These are phyloP conservation scores for Conringia planisiliqua DNA, from an alignment of 345 rosid species.

Conservation along the genomic window DNA sequence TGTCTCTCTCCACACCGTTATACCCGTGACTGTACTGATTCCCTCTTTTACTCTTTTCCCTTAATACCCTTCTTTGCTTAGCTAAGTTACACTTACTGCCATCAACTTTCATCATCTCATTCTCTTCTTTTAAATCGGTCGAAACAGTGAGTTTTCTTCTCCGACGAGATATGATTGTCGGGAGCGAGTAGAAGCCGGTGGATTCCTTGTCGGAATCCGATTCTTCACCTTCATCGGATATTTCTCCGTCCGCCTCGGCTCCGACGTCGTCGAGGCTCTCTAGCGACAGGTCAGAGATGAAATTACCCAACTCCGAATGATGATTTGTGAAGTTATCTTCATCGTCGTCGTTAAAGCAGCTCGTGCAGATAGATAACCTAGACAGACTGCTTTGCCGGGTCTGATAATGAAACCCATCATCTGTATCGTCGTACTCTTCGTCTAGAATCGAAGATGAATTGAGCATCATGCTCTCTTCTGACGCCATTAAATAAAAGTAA, in stretches of 20 bases:
- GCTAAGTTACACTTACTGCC: constrained; percentile 24
- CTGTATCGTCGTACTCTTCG: constrained; percentile 55
- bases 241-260: constrained; percentile 43
- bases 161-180: constrained; percentile 51
- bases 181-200: constrained; percentile 57
- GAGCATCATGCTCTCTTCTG: constrained; percentile 43
- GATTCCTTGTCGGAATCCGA: constrained; percentile 65
- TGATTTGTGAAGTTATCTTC: constrained; percentile 5
- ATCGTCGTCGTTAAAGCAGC: constrained; percentile 53
- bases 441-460: constrained; percentile 36
- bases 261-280: constrained; percentile 54
- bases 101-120: constrained; percentile 37
- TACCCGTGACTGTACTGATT: constrained; percentile 55
- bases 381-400: constrained; percentile 51
- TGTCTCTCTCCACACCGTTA: constrained; percentile 50
- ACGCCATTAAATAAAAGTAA: constrained; percentile 40
- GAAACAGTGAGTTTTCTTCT: constrained; percentile 24
- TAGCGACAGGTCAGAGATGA: constrained; percentile 50
- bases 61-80: constrained; percentile 33
- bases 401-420: constrained; percentile 47
- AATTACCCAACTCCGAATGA: constrained; percentile 14
- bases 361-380: constrained; percentile 67
- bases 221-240: constrained; percentile 44
- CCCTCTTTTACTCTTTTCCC: constrained; percentile 67
- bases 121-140: not conserved